Base-by-base conservation (phyloP, 192 early-diverging fungal genomes). In the Pilobolus umbonatus region DNA sequence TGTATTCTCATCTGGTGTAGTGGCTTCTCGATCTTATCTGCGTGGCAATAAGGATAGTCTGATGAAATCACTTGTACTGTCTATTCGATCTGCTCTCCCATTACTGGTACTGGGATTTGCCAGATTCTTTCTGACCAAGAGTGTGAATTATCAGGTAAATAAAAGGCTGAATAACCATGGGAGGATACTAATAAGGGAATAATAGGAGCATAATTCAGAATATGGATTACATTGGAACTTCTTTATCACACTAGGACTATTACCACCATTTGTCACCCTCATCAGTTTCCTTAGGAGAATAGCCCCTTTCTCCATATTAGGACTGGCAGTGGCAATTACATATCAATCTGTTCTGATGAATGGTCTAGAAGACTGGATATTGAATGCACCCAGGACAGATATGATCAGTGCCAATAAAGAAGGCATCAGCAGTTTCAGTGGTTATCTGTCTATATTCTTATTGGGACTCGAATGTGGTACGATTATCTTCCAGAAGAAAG, bases 201-300 rank as follows among this genome's bases (percentile, higher is more conserved):
- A 42, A 47, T 36, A 87, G 80, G 89, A 93, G 42, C 93, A 98
- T 62, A 87, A 88, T 7, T 80, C 89, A 0, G 96, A 98, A 65
- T 98, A 98, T 65, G 96, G 96, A 22, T 80, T 90, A 40, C 96
- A 98, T 59, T 98, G 96, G 96, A 98, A 98, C 78, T 98, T 98
- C 74, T 98, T 96, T 68, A 79, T 95, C 51, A 98, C 96, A 2
- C 80, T 98, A 14, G 91, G 89, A 8, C 73, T 93, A 35, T 65
- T 98, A 28, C 90, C 93, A 1, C 70, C 91, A 19, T 81, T 91
- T 71, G 85, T 91, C 4, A 79, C 85, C 4, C 43, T 91, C 10
- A 71, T 86, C 7, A 67, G 84, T 25, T 60, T 60, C 14, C 30
- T 88, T 3, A 75, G 71, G 42, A 75, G 67, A 25, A 65, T 77